Evolutionary conservation across 305 asterid genomes (phyloP).

Genomic region (Nicotiana rustica): DNA sequence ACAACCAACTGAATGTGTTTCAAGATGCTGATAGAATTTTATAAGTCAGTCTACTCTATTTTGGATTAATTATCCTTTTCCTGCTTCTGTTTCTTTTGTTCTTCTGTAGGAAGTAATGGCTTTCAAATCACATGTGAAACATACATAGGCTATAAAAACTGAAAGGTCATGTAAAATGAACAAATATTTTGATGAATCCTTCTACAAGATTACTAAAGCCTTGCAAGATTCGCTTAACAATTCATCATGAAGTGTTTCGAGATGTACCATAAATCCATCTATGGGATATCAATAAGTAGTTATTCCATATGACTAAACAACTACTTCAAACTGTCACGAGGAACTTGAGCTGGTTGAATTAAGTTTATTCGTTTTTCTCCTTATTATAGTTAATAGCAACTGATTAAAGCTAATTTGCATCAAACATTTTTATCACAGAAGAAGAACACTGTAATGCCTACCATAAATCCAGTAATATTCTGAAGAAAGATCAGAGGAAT

Average conservation of each 20-base stretch:
- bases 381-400: background rate
- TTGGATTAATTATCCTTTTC: background rate
- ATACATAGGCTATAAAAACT: background rate
- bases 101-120: slow-evolving; percentile 13
- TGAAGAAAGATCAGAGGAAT: slow-evolving; percentile 93
- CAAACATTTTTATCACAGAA: slow-evolving; percentile 18
- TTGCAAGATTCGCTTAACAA: background rate
- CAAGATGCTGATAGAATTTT: slow-evolving; percentile 7
- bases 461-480: slow-evolving; percentile 97
- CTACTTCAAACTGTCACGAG: background rate
- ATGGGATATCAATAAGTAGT: background rate
- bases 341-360: background rate
- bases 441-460: slow-evolving; percentile 42
- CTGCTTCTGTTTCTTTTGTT: background rate
- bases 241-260: slow-evolving; percentile 3
- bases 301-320: background rate
- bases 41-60: background rate
- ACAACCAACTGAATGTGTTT: background rate
- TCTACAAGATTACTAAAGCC: background rate
- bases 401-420: slow-evolving; percentile 15
- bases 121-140: background rate
- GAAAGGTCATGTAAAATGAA: background rate
- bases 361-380: background rate
- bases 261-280: slow-evolving; percentile 25
- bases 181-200: background rate